Conservation (phyloP, 371 early-diverging fungal species). For the Mucor indicus region DNA sequence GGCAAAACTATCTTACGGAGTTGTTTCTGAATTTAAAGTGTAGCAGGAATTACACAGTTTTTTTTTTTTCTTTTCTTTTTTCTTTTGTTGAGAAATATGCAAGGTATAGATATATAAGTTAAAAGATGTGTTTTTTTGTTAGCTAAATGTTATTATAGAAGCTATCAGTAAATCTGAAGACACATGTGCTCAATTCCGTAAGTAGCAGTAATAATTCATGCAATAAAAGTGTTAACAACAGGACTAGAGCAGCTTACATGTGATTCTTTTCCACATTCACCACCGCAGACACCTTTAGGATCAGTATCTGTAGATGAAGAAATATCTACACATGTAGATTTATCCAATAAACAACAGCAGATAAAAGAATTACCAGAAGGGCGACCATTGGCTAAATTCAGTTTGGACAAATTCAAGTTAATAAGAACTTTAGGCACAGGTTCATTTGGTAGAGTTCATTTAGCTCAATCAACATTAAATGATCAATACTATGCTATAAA, state of each 20-base stretch:
- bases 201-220: neutral
- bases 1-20: no score
- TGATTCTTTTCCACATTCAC: constrained; percentile 22
- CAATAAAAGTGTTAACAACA: no score
- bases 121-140: no score
- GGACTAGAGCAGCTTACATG: constrained; percentile 23
- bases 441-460: constrained; percentile 64
- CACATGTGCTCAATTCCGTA: constrained; percentile 12
- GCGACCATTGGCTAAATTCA: constrained; percentile 12
- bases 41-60: no score
- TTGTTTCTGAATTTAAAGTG: no score
- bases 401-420: constrained; percentile 19
- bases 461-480: constrained; percentile 38
- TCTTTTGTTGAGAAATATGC: no score
- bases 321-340: constrained; percentile 14
- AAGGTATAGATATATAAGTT: no score
- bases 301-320: constrained; percentile 12
- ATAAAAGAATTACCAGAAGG: neutral
- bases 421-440: constrained; percentile 64
- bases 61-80: no score
- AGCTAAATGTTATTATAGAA: no score
- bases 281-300: constrained; percentile 25
- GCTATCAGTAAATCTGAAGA: no score
- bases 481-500: constrained; percentile 93
- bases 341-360: constrained; percentile 8